These are phyloP conservation scores for Camelina neglecta DNA, from an alignment of 345 rosid genomes.

Conservation along the genomic window DNA sequence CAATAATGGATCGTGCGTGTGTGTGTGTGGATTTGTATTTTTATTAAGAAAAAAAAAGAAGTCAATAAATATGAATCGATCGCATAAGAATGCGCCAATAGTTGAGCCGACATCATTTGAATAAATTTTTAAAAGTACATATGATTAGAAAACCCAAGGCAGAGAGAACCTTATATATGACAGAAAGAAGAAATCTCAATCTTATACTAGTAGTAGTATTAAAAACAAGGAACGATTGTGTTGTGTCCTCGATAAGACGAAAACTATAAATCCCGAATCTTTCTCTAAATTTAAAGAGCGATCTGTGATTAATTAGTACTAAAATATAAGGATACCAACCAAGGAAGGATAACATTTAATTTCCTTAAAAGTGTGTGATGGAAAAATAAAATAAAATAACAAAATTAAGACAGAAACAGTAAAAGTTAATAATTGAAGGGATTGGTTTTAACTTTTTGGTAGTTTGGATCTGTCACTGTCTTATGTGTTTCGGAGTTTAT, in stretches of 20 bases:
- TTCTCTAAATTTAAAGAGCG: constrained; percentile 22
- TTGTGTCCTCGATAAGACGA: background rate
- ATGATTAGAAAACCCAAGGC: background rate
- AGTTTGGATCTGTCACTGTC: constrained; percentile 44
- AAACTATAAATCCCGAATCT: constrained; percentile 29
- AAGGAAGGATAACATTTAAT: constrained; percentile 12
- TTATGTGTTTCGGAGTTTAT: constrained; percentile 36
- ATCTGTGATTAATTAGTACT: background rate
- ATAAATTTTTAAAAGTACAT: background rate
- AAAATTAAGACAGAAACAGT: constrained; percentile 39
- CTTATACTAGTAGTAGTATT: no score
- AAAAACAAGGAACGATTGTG: background rate
- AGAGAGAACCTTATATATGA: constrained; percentile 19
- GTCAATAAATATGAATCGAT: background rate
- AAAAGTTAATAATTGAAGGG: constrained; percentile 40
- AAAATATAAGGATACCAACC: background rate
- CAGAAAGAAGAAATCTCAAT: constrained; percentile 10
- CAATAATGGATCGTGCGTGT: constrained; percentile 2
- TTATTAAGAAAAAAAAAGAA: no score
- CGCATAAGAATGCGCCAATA: constrained; percentile 27
- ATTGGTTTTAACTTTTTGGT: constrained; percentile 34
- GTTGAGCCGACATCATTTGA: constrained; percentile 40
- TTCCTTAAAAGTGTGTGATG: constrained; percentile 1
- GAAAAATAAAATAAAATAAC: background rate
- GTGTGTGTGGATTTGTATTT: background rate